Conservation (phyloP, 495 filamentous ascomycete genomes). For the Neurospora sp. region DNA sequence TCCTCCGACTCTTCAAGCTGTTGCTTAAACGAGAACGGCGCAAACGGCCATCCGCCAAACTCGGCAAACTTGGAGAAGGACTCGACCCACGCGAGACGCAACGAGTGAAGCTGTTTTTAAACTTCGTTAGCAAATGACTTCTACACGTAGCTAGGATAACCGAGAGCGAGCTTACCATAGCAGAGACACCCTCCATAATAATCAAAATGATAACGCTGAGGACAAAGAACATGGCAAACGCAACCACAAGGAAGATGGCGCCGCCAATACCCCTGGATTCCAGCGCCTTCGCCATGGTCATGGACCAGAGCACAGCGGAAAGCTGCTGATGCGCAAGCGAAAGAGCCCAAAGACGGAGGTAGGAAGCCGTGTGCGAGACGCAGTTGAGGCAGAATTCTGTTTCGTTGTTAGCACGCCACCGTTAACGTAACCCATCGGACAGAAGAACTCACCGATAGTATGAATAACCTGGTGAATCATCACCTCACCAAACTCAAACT, state of each 20-base stretch:
- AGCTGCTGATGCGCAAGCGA: conserved; percentile 97
- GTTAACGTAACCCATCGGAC: neutral
- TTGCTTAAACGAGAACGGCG: conserved; percentile 83
- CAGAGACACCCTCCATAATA: conserved; percentile 42
- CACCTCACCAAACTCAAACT: conserved; percentile 90
- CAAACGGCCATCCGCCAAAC: conserved; percentile 83
- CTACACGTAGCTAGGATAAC: neutral
- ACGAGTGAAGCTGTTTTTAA: conserved; percentile 56
- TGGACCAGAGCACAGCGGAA: conserved; percentile 88
- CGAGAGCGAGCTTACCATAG: conserved; percentile 31
- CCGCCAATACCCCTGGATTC: conserved; percentile 53
- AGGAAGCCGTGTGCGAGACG: conserved; percentile 97
- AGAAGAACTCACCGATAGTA: conserved; percentile 66
- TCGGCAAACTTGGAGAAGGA: conserved; percentile 99
- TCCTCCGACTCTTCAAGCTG: conserved; percentile 75
- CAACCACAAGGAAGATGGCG: conserved; percentile 65
- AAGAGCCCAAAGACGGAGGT: conserved; percentile 95
- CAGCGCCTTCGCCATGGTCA: conserved; percentile 80
- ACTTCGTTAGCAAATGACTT: neutral
- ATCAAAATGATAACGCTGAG: conserved; percentile 69
- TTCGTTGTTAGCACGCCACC: neutral
- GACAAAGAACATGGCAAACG: conserved; percentile 81
- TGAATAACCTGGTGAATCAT: conserved; percentile 99
- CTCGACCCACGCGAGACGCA: conserved; percentile 97
- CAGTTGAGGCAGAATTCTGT: conserved; percentile 97